These are phyloP conservation scores for Coccomyxa subellipsoidea DNA, from an alignment of 163 green algal species.

Conservation along the genomic window DNA sequence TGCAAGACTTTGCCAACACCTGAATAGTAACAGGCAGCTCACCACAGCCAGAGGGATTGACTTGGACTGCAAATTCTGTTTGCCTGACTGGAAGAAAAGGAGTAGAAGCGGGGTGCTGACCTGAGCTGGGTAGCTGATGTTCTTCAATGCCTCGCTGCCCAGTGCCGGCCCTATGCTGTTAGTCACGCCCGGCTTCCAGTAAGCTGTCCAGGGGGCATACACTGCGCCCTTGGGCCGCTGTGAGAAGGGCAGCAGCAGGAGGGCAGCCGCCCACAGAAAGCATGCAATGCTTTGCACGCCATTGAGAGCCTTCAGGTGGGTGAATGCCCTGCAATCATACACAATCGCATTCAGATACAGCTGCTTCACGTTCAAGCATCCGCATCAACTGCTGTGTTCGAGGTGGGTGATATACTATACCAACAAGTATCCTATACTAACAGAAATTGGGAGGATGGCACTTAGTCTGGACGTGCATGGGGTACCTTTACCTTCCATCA, in stretches of 20 bases:
- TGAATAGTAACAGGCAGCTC: conserved; percentile 28
- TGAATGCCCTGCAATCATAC: conserved; percentile 56
- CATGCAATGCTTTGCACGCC: conserved; percentile 73
- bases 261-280: conserved; percentile 76
- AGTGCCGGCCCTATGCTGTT: conserved; percentile 88
- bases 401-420: no score
- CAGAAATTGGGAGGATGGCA: no score
- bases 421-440: no score
- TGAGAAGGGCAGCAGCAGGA: conserved; percentile 43
- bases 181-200: conserved; percentile 75
- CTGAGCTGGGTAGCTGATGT: conserved; percentile 94
- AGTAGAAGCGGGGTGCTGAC: conserved; percentile 13
- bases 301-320: conserved; percentile 77
- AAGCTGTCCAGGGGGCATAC: conserved; percentile 58
- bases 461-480: no score
- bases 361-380: no score
- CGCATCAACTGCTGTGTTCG: no score
- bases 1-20: conserved; percentile 97
- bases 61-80: background rate
- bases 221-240: background rate
- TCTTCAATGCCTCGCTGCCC: conserved; percentile 87
- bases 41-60: background rate
- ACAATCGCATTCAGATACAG: no score
- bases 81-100: background rate
- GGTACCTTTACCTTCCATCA: conserved; percentile 47